phyloP scores from a whole-genome alignment of 2,329 filamentous ascomycete genomes.

The Aspergillus sp. region DNA sequence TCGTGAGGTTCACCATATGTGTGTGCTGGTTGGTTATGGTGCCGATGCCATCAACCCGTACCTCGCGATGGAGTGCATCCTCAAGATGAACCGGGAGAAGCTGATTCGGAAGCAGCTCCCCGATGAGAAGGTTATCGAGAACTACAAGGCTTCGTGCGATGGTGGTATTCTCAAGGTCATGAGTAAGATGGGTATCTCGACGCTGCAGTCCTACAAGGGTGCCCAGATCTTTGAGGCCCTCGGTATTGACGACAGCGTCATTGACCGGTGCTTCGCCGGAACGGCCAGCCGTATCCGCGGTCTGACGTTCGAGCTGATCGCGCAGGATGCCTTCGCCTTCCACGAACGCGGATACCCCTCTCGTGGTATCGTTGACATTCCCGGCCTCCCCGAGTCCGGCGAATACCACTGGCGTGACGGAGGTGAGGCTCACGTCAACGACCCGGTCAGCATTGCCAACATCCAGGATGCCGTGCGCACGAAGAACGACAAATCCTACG shows the following conservation, averaged over 20 bases:
- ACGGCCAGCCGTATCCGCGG: constrained; percentile 93
- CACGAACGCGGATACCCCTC: constrained; percentile 91
- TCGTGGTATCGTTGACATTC: constrained; percentile 70
- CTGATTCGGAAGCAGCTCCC: constrained; percentile 86
- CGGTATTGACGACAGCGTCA: constrained; percentile 85
- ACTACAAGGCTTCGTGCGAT: constrained; percentile 96
- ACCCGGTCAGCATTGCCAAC: constrained; percentile 91
- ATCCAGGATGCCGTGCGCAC: constrained; percentile 94
- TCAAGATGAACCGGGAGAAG: constrained; percentile 93
- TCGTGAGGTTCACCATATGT: constrained; percentile 98
- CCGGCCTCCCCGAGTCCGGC: constrained; percentile 84
- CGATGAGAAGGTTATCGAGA: constrained; percentile 79
- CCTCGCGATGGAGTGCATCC: constrained; percentile 90
- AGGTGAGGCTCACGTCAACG: constrained; percentile 92
- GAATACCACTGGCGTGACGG: constrained; percentile 99
- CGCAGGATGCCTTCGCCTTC: constrained; percentile 89
- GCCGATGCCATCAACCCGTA: constrained; percentile 94
- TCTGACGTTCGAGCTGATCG: constrained; percentile 89
- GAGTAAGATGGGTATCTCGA: constrained; percentile 99
- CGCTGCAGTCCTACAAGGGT: constrained; percentile 92
- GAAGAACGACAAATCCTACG: constrained; percentile 98
- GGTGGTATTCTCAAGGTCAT: constrained; percentile 98
- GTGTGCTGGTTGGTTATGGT: constrained; percentile 93
- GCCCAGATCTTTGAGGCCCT: constrained; percentile 97
- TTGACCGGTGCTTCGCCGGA: constrained; percentile 91